Base-by-base conservation (phyloP, 2,329 filamentous ascomycete species). In the Eutypa lata region DNA sequence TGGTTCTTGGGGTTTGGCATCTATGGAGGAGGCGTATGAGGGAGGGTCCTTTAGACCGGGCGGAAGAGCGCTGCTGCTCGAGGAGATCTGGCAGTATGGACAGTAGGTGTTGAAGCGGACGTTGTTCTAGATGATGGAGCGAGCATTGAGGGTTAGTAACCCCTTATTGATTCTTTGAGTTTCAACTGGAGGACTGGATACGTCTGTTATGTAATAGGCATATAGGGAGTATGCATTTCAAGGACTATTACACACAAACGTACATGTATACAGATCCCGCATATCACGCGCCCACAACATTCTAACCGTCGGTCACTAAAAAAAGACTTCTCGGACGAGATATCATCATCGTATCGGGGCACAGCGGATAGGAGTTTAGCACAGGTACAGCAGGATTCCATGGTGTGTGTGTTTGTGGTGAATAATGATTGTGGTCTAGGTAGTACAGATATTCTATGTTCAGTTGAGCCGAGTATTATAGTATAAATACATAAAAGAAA, bases 11-110 rank as follows among this genome's bases (percentile, higher is more conserved):
- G 61, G 50, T 56, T 64, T 65, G 49, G 65, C 60, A 35, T 69
- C 61, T 48, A 73, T 48, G 52, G 65, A 57, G 62, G 76, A 57
- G 63, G 76, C 72, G 73, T 91, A 91, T 11, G 81, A 76, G 1
- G 87, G 87, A n/a, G 87, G 87, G 54, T 87, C 82, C 63, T 78
- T 81, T 22, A 90, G 76, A 11, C 86, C 84, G 70, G 84, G 84
- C 1, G 84, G 76, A 3, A 85, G 69, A 7, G 70, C 63, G 19
- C 82, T 82, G 2, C 85, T 82, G 4, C 71, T 73, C 40, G 50
- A 26, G 28, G 86, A 85, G 60, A 90, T 81, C 70, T 93, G 90
- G 67, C 90, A 94, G 69, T 88, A 93, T 0, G 89, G 89, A 65
- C 84, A 84, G 67, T 83, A 84, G 33, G 76, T 73, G 50, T 80